Base-by-base conservation (phyloP, 2,329 filamentous ascomycete genomes). In the Ophiostoma ulmi region DNA sequence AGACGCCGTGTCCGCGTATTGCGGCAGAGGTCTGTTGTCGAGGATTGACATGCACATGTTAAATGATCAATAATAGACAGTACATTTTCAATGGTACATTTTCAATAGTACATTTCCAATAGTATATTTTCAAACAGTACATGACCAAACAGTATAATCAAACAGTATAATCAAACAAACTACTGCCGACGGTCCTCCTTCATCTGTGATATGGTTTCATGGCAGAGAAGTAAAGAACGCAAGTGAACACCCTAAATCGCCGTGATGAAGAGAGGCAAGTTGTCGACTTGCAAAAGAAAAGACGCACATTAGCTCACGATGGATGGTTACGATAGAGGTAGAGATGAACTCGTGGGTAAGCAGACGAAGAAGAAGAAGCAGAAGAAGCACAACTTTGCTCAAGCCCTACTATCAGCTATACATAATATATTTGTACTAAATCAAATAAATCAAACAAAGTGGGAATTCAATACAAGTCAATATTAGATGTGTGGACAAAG, bases 231-330 rank as follows among this genome's bases (percentile, higher is more conserved):
- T 20, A 48, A 48, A n/a, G 17, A 48, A 48, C 31, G 17, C 17
- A 48, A 48, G 41, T 31, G 31, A 44, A 48, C 17, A n/a, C 14
- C 13, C 41, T 5, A 48, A n/a, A 20, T n/a, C 52, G 13, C 52
- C 10, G 22, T 26, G 31, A 26, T 26, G 52, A 58, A 58, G 52
- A 58, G 52, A 22, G 52, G 52, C 52, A n/a, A 17, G 52, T 10
- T 58, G 44, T 48, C 44, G 44, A 48, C 44, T 48, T 20, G 17
- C 44, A 58, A 26, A 58, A 58, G 52, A 58, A 58, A 58, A 58
- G 52, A 58, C 52, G 52, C 52, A 22, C 52, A 58, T 58, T 58
- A 58, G 52, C 52, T 26, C 52, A 58, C 52, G 52, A 58, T 58
- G 52, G 52, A 58, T 26, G n/a, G n/a, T 31, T 11, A 58, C 26